Conservation (phyloP, 345 rosid species). For the Citrus glauca region DNA sequence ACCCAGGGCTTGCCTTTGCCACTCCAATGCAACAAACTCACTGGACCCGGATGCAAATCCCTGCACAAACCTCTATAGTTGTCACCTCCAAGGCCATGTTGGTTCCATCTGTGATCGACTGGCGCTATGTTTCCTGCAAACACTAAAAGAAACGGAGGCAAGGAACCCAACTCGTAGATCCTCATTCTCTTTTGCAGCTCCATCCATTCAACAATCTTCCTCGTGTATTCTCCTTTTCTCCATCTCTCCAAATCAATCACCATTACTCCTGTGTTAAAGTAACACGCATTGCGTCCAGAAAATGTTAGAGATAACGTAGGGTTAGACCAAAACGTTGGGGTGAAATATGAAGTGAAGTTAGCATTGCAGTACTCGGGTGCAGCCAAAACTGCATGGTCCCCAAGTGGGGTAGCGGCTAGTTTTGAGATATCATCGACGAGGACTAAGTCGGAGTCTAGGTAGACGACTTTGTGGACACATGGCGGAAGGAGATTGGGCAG, state of each 20-base stretch:
- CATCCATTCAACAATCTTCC: constrained; percentile 86
- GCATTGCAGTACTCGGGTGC: constrained; percentile 86
- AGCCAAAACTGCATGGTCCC: constrained; percentile 44
- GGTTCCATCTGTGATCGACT: constrained; percentile 85
- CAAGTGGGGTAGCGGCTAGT: constrained; percentile 53
- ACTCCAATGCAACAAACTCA: constrained; percentile 69
- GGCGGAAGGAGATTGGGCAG: constrained; percentile 54
- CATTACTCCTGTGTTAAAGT: constrained; percentile 92
- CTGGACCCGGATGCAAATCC: constrained; percentile 63
- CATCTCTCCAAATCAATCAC: constrained; percentile 69
- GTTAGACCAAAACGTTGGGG: constrained; percentile 77
- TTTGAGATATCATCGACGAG: constrained; percentile 75
- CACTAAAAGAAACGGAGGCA: constrained; percentile 76
- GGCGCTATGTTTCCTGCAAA: constrained; percentile 78
- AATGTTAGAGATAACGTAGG: constrained; percentile 68
- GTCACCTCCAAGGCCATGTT: constrained; percentile 76
- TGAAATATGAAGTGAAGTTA: constrained; percentile 77
- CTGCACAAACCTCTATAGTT: constrained; percentile 48
- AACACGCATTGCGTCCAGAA: constrained; percentile 60
- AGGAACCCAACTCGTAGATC: constrained; percentile 75
- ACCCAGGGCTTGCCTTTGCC: constrained; percentile 77
- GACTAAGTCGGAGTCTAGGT: constrained; percentile 81
- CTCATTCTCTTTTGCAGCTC: constrained; percentile 81
- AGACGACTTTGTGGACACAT: constrained; percentile 58
- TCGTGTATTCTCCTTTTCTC: constrained; percentile 65